Conservation (phyloP, 2,329 filamentous ascomycete species). For the Cladosporium sp. region DNA sequence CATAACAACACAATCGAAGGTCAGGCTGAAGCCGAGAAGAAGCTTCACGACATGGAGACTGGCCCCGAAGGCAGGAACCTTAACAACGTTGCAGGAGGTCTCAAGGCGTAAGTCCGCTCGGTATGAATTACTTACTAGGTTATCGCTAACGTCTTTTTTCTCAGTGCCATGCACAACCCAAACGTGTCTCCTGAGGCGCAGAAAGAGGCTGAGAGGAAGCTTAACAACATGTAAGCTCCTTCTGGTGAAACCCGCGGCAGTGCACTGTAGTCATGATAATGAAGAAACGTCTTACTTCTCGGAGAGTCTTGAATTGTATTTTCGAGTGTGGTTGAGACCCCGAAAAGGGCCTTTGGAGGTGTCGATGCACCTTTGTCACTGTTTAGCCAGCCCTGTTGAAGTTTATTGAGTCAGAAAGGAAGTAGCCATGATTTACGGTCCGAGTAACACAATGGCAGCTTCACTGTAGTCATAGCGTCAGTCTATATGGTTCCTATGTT, state of each 20-base stretch:
- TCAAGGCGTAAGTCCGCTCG: conserved; percentile 4
- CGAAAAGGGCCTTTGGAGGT: too few relatives aligned
- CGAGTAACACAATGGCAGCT: too few relatives aligned
- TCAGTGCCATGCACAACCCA: conserved; percentile 9
- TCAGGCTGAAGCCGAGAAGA: not conserved
- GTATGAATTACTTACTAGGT: not conserved
- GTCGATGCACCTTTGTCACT: too few relatives aligned
- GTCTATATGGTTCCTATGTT: too few relatives aligned
- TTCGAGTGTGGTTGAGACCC: too few relatives aligned
- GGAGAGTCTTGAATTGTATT: too few relatives aligned
- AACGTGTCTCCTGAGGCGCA: conserved; percentile 4
- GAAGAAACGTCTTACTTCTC: not conserved
- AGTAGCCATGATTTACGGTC: too few relatives aligned
- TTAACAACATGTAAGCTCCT: not conserved
- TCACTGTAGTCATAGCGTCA: too few relatives aligned
- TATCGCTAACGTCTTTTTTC: not conserved
- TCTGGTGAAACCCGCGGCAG: too few relatives aligned
- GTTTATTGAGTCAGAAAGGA: too few relatives aligned
- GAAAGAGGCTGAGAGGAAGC: conserved; percentile 5
- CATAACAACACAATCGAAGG: conserved; percentile 2
- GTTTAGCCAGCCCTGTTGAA: too few relatives aligned
- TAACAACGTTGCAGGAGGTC: conserved; percentile 4
- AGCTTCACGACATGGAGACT: conserved; percentile 1
- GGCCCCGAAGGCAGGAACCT: conserved; percentile 2
- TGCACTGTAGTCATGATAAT: not conserved